Conservation (phyloP, 1,284 basidiomycete species). For the Acaromyces ingoldii region DNA sequence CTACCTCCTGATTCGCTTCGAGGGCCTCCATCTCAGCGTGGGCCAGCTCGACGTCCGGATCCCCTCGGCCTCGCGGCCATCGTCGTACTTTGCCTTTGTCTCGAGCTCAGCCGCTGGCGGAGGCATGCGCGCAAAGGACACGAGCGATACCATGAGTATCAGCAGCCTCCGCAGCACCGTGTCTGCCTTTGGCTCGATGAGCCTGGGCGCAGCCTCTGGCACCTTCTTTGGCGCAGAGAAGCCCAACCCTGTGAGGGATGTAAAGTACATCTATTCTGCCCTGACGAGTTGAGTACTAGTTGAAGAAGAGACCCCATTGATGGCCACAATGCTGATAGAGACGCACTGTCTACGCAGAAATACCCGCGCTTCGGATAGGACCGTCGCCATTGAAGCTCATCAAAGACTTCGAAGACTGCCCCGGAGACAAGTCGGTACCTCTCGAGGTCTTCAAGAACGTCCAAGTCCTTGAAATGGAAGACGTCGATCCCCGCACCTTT, state of each 20-base stretch:
- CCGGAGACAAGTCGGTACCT: constrained; percentile 68
- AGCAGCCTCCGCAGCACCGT: constrained; percentile 71
- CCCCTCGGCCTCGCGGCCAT: constrained; percentile 9
- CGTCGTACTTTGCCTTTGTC: constrained; percentile 57
- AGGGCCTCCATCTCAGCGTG: constrained; percentile 65
- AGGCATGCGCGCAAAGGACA: constrained; percentile 11
- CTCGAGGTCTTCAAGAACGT: constrained; percentile 78
- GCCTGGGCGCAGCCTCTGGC: not conserved
- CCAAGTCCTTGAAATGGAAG: constrained; percentile 66
- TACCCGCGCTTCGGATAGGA: constrained; percentile 63
- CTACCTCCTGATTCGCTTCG: constrained; percentile 79
- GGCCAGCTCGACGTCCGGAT: constrained; percentile 72
- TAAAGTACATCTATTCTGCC: constrained; percentile 78
- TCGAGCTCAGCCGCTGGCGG: constrained; percentile 56
- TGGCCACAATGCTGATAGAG: not conserved
- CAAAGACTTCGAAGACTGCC: constrained; percentile 65
- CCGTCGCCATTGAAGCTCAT: constrained; percentile 60
- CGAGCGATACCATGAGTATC: constrained; percentile 65
- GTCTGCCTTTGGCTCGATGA: constrained; percentile 3
- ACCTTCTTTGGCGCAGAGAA: not conserved
- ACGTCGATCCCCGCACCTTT: constrained; percentile 76
- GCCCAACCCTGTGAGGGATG: constrained; percentile 61
- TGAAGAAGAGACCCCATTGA: not conserved
- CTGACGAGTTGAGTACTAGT: constrained; percentile 60
- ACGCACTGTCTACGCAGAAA: constrained; percentile 50